Conservation (phyloP, 2,329 filamentous ascomycete genomes). For the Blastomyces parvus region DNA sequence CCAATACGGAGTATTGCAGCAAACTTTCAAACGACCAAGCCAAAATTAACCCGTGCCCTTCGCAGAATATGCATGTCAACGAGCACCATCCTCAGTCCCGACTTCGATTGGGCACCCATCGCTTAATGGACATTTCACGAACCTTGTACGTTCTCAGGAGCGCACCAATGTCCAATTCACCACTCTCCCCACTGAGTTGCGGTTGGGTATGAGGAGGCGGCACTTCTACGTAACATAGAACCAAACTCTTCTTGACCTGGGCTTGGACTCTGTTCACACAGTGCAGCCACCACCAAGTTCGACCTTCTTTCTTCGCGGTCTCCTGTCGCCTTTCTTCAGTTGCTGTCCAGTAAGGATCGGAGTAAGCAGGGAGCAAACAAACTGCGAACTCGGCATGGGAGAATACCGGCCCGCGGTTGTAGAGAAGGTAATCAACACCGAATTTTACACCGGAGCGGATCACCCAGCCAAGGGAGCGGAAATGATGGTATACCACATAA, state of each 20-base stretch:
- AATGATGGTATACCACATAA: constrained; percentile 91
- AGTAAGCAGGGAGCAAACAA: constrained; percentile 74
- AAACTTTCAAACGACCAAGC: not conserved
- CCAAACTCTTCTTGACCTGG: constrained; percentile 80
- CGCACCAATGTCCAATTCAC: constrained; percentile 47
- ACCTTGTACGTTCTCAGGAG: constrained; percentile 63
- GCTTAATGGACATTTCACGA: constrained; percentile 67
- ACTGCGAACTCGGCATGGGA: constrained; percentile 90
- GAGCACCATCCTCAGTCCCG: constrained; percentile 39
- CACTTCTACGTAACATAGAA: constrained; percentile 85
- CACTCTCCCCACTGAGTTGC: constrained; percentile 30
- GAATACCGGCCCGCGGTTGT: constrained; percentile 86
- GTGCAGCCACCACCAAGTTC: constrained; percentile 55
- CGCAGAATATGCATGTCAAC: not conserved
- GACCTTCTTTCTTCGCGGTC: constrained; percentile 39
- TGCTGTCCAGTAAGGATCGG: constrained; percentile 58
- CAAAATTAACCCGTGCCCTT: not conserved
- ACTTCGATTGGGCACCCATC: constrained; percentile 78
- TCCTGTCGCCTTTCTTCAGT: constrained; percentile 41
- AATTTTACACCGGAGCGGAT: constrained; percentile 90
- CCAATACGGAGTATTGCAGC: constrained; percentile 1
- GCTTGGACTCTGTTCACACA: constrained; percentile 80
- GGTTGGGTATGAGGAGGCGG: constrained; percentile 49
- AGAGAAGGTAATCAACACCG: constrained; percentile 87
- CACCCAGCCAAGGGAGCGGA: constrained; percentile 90